Evolutionary conservation across 495 filamentous ascomycete genomes (phyloP).

Genomic region (Penicillium taxi): DNA sequence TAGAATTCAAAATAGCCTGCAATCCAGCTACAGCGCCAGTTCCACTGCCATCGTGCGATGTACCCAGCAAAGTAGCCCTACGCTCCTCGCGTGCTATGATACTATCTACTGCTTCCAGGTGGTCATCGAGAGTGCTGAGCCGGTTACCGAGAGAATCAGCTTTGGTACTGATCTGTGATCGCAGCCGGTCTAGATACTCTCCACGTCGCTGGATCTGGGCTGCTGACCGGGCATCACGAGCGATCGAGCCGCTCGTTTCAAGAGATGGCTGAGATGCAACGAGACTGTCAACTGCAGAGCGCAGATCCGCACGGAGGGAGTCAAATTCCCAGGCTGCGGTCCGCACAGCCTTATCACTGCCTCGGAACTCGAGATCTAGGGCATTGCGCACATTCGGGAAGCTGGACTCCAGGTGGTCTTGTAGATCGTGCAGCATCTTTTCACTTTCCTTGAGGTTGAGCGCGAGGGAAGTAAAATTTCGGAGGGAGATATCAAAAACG

Average conservation of each 20-base stretch:
- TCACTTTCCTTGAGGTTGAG: constrained; percentile 31
- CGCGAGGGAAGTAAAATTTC: constrained; percentile 23
- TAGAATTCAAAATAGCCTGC: constrained; percentile 8
- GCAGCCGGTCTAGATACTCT: constrained; percentile 33
- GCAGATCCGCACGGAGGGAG: constrained; percentile 34
- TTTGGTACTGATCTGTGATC: constrained; percentile 29
- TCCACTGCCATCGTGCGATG: neutral
- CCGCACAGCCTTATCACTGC: constrained; percentile 29
- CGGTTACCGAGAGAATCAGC: constrained; percentile 28
- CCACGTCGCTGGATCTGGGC: constrained; percentile 30
- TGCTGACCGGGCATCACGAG: constrained; percentile 25
- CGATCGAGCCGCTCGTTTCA: constrained; percentile 8
- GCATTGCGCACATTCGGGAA: constrained; percentile 31
- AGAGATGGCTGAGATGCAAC: constrained; percentile 19
- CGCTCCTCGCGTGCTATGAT: constrained; percentile 26
- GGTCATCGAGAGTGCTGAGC: constrained; percentile 36
- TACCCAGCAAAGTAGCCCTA: constrained; percentile 5
- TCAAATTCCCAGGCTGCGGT: constrained; percentile 32
- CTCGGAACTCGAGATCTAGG: constrained; percentile 37
- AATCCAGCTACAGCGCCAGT: neutral
- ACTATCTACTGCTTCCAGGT: constrained; percentile 32
- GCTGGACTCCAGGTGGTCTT: constrained; percentile 22
- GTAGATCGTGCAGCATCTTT: constrained; percentile 23
- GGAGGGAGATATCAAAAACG: constrained; percentile 28
- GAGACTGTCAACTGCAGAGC: constrained; percentile 33